phyloP scores from a whole-genome alignment of 495 filamentous ascomycete species.

The Penicillium parvum region DNA sequence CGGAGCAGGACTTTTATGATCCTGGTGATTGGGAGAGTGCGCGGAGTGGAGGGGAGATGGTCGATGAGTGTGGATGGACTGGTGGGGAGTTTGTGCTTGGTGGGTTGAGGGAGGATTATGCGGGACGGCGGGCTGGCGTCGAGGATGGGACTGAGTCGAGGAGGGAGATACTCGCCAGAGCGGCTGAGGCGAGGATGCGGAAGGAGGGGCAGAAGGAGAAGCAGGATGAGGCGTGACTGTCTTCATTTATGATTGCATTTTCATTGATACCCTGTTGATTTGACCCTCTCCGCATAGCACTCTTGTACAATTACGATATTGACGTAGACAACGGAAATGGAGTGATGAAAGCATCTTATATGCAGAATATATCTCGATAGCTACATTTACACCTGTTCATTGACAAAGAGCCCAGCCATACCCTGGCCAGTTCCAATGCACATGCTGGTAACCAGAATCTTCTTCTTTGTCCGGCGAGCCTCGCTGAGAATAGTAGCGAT shows the following conservation, averaged over 20 bases:
- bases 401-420: constrained; percentile 83
- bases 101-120: constrained; percentile 34
- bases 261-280: constrained; percentile 1
- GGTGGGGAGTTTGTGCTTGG: constrained; percentile 87
- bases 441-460: constrained; percentile 80
- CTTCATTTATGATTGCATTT: not conserved
- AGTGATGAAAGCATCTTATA: no score
- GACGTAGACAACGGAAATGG: no score
- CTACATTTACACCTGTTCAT: constrained; percentile 55
- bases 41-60: constrained; percentile 48
- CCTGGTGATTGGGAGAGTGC: constrained; percentile 50
- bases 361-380: not conserved
- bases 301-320: no score
- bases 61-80: constrained; percentile 80
- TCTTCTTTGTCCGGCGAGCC: constrained; percentile 72
- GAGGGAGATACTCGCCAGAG: constrained; percentile 70
- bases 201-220: constrained; percentile 43
- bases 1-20: constrained; percentile 66
- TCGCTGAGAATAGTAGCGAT: constrained; percentile 82
- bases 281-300: not conserved
- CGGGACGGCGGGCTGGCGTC: constrained; percentile 18
- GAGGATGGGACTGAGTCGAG: constrained; percentile 40
- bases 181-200: constrained; percentile 68
- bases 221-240: constrained; percentile 23
- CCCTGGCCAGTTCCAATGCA: constrained; percentile 81